phyloP scores from a whole-genome alignment of 2,329 filamentous ascomycete species.

The Westerdykella aurantiaca region DNA sequence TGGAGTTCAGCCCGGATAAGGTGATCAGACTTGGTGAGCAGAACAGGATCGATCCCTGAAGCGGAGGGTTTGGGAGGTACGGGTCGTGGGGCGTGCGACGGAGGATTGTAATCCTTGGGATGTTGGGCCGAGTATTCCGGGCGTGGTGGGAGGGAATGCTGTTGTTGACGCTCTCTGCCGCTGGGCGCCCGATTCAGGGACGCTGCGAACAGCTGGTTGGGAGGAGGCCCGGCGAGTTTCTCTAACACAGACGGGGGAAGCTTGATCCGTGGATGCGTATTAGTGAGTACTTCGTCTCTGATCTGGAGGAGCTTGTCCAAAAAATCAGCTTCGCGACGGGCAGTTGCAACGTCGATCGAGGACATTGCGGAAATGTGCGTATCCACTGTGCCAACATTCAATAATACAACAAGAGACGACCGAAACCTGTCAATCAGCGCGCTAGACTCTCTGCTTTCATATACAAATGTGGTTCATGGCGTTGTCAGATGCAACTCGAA shows the following conservation, averaged over 20 bases:
- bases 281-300: conserved; percentile 73
- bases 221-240: conserved; percentile 34
- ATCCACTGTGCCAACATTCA: not conserved
- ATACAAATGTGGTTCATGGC: conserved; percentile 21
- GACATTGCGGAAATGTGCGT: conserved; percentile 20
- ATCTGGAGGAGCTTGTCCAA: conserved; percentile 78
- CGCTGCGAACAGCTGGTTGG: not conserved
- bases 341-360: conserved; percentile 20
- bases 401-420: conserved; percentile 12
- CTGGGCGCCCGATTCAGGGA: not conserved
- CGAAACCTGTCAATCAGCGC: conserved; percentile 11
- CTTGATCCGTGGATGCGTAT: conserved; percentile 61
- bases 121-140: conserved; percentile 25
- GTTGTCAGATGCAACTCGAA: conserved; percentile 8
- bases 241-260: conserved; percentile 50
- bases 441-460: conserved; percentile 16
- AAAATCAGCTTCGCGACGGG: conserved; percentile 42
- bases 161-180: conserved; percentile 15
- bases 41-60: conserved; percentile 72
- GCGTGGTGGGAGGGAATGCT: conserved; percentile 26
- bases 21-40: conserved; percentile 80
- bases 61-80: conserved; percentile 43
- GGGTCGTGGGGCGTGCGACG: conserved; percentile 25
- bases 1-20: conserved; percentile 76
- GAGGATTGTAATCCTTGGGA: conserved; percentile 18